Base-by-base conservation (phyloP, 1,139 yeast genomes). In the Wickerhamomyces sp. region DNA sequence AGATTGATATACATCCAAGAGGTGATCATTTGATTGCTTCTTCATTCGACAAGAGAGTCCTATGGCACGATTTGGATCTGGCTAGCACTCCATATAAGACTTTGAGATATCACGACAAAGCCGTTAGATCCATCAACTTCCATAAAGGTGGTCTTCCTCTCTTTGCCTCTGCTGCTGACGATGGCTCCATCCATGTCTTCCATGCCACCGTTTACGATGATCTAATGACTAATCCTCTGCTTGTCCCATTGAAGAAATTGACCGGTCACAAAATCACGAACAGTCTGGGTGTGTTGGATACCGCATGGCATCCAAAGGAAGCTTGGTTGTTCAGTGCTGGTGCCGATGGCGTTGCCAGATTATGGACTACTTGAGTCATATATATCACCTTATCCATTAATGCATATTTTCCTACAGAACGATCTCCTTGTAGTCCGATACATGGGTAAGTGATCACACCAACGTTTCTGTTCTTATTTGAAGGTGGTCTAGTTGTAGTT, bases 291-390 rank as follows among this genome's bases (percentile, higher is more conserved):
- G 95, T 91, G n/a, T 70, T 91, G 56, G 85, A 81, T 57, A 74
- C 84, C 37, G 75, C 75, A 36, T 91, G 99, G 99, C 98, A 93
- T 70, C 97, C 98, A 46, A 80, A 82, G 55, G 97, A 93, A 62
- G 96, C 98, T 2, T 91, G 99, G 99, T 69, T 91, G 53, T 88
- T 91, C 60, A 82, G 94, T 58, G 88, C 95, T n/a, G 98, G 97
- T 51, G 97, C 97, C 16, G 98, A 93, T 61, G 89, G 95, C 42
- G 81, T 91, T 35, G 97, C 96, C 15, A 79, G 96, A 56, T 69
- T 91, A 55, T 91, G 98, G 98, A 91, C 98, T 26, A 85, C 95
- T n/a, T 78, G 23, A 17, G n/a, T n/a, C n/a, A n/a, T n/a, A n/a
- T n/a, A n/a, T n/a, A n/a, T n/a, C n/a, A n/a, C n/a, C n/a, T n/a